Evolutionary conservation across 208 protist genomes (phyloP), one percentile per base, ranked within the genome.

Genomic region (Acanthamoeba rhysodes): DNA sequence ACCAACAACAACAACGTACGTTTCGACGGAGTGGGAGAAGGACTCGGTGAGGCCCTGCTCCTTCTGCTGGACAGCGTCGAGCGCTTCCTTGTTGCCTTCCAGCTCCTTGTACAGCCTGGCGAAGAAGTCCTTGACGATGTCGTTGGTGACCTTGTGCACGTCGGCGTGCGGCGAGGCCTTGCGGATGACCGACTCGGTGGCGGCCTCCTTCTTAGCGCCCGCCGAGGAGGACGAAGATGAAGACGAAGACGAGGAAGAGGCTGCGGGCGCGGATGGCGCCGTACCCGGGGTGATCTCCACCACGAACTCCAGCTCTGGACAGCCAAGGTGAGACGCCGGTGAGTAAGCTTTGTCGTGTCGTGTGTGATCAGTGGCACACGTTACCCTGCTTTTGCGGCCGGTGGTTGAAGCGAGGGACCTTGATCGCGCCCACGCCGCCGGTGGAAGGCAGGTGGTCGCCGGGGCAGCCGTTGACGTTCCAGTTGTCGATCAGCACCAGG

Each of bases 401-500:
- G 76, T 85, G 76, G 76, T 85, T 85, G 48, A 85, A 85, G 48
- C 76, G 76, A 29, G 76, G 76, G 4, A 85, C 10, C 76, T 85
- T 85, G 48, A 85, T 85, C 20, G 76, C 76, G 48, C 76, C 76
- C 76, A 85, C 76, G 41, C 76, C 76, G 9, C 37, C 76, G 37
- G 76, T 85, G 45, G 76, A 34, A 20, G 76, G 34, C 34, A 85
- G 76, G 76, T 85, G 76, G 24, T 85, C 76, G 20, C 76, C 76
- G 57, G 76, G 76, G 76, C 76, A 85, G 76, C 76, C 76, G 76
- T 85, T 85, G 76, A 85, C 48, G 76, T 85, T 85, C 76, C 76
- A 85, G 76, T 85, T 32, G 48, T 85, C 76, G 48, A 85, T 85
- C 41, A 85, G 41, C 8, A 85, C 76, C 20, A 85, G 76, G 20